phyloP scores from a whole-genome alignment of 2,329 filamentous ascomycete genomes.

The Clonostachys chloroleuca region DNA sequence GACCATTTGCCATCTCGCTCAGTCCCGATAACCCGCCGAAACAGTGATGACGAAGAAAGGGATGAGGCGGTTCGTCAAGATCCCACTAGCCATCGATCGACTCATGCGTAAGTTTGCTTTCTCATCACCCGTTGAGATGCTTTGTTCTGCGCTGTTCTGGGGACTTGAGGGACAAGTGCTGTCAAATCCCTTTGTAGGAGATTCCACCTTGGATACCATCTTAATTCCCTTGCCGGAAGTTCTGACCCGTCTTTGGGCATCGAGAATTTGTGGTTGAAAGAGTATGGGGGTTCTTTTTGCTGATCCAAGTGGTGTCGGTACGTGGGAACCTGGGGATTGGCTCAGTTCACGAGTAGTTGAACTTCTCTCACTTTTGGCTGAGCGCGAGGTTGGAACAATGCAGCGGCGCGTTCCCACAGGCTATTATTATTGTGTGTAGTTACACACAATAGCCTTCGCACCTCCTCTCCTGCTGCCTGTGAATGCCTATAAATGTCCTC shows the following conservation, averaged over 20 bases:
- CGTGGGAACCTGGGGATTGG: no score
- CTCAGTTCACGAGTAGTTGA: no score
- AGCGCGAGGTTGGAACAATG: no score
- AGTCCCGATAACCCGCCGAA: slow-evolving; percentile 79
- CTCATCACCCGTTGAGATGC: slow-evolving; percentile 1
- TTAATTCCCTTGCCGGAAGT: not conserved
- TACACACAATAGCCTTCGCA: no score
- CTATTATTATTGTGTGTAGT: no score
- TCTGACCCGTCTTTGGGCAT: not conserved
- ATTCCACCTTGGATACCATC: not conserved
- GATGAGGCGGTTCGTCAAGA: slow-evolving; percentile 68
- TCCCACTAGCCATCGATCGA: slow-evolving; percentile 67
- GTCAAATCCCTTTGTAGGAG: not conserved
- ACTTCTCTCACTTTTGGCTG: no score
- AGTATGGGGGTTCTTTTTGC: no score
- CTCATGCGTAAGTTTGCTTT: slow-evolving; percentile 67
- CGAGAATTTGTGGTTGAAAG: not conserved
- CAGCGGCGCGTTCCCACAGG: no score
- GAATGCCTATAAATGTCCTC: not conserved
- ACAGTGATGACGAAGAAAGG: slow-evolving; percentile 88
- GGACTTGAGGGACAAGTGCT: not conserved
- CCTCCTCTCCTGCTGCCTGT: no score
- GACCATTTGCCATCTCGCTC: slow-evolving; percentile 75
- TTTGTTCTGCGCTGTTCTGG: slow-evolving; percentile 3
- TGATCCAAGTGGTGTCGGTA: no score